Conservation (phyloP, 495 filamentous ascomycete genomes). For the Talaromyces liani region DNA sequence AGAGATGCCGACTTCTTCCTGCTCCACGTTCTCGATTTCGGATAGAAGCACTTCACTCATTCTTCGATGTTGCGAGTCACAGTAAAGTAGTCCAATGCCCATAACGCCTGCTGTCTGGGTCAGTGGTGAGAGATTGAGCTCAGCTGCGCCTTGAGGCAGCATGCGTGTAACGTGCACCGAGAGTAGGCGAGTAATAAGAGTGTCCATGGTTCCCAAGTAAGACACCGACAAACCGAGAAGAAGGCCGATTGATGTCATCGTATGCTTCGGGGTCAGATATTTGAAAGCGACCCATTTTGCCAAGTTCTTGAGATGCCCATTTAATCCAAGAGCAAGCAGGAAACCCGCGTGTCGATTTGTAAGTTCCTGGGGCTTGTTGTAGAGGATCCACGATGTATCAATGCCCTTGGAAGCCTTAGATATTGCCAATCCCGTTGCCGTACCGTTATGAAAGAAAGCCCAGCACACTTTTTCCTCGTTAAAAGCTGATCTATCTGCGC, state of each 20-base stretch:
- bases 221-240: slow-evolving; percentile 88
- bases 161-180: slow-evolving; percentile 97
- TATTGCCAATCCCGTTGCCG: slow-evolving; percentile 82
- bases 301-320: slow-evolving; percentile 84
- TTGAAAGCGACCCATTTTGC: slow-evolving; percentile 99
- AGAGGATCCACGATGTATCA: slow-evolving; percentile 96
- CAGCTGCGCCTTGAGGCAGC: slow-evolving; percentile 83
- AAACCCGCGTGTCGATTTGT: slow-evolving; percentile 93
- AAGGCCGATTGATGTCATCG: slow-evolving; percentile 96
- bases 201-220: slow-evolving; percentile 94
- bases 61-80: slow-evolving; percentile 87
- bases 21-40: slow-evolving; percentile 80
- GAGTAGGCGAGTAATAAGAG: slow-evolving; percentile 82
- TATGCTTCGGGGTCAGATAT: slow-evolving; percentile 95
- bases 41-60: slow-evolving; percentile 99
- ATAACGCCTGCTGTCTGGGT: slow-evolving; percentile 96
- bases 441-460: slow-evolving; percentile 97
- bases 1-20: slow-evolving; percentile 57
- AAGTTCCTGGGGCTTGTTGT: slow-evolving; percentile 90
- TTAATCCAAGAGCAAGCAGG: slow-evolving; percentile 83
- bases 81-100: slow-evolving; percentile 94
- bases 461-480: slow-evolving; percentile 94
- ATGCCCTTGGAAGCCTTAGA: slow-evolving; percentile 87
- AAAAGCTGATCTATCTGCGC: slow-evolving; percentile 72
- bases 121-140: slow-evolving; percentile 87